These are phyloP conservation scores for Fusarium xylarioides DNA, from an alignment of 2,329 filamentous ascomycete species.

Conservation along the genomic window DNA sequence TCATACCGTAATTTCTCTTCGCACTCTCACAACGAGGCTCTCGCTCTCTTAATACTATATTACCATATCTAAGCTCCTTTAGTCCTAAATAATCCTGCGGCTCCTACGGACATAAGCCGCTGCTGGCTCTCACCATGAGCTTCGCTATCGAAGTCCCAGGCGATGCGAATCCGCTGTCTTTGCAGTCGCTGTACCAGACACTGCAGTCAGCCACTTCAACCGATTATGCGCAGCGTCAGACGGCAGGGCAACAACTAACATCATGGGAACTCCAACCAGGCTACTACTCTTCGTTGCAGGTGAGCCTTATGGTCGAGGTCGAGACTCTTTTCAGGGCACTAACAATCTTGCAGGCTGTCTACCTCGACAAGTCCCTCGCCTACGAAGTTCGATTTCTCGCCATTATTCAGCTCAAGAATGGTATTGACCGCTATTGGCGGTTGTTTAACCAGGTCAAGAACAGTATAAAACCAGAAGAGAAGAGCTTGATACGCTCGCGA, in stretches of 20 bases:
- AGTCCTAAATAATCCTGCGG: conserved; percentile 11
- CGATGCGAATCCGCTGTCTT: conserved; percentile 77
- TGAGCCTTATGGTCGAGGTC: conserved; percentile 44
- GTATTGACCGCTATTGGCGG: conserved; percentile 94
- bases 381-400: conserved; percentile 85
- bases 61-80: neutral
- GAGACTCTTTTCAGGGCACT: conserved; percentile 7
- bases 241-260: conserved; percentile 74
- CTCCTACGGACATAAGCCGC: conserved; percentile 30
- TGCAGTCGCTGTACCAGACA: conserved; percentile 70
- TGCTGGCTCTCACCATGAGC: conserved; percentile 61
- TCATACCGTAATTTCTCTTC: conserved; percentile 21
- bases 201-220: conserved; percentile 71
- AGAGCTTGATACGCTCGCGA: conserved; percentile 76
- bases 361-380: conserved; percentile 80
- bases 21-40: conserved; percentile 11
- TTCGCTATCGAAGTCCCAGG: conserved; percentile 81
- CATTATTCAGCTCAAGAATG: conserved; percentile 95
- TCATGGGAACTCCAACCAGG: conserved; percentile 74
- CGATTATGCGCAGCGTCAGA: conserved; percentile 70
- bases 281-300: conserved; percentile 76
- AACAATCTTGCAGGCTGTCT: conserved; percentile 68
- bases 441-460: conserved; percentile 65
- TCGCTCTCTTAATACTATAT: neutral
- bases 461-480: conserved; percentile 78